These are phyloP conservation scores for Suaeda aralocaspica DNA, from an alignment of 148 eudicot species.

Conservation along the genomic window DNA sequence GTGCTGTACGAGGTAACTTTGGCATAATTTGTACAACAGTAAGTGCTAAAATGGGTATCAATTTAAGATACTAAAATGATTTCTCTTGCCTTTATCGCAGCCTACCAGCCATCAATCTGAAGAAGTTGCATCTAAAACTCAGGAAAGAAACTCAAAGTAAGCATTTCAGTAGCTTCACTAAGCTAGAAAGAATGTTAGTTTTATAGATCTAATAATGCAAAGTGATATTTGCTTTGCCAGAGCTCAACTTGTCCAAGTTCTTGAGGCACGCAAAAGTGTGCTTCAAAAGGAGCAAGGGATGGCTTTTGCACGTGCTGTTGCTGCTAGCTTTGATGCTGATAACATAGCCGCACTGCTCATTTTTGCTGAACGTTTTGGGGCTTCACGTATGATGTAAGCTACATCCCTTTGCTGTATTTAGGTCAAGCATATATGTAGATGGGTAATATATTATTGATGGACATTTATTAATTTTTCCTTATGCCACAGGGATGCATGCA, in stretches of 20 bases:
- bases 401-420: constrained; percentile 10
- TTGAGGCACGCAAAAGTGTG: constrained; percentile 78
- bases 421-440: background rate
- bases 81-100: constrained; percentile 36
- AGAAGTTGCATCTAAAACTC: constrained; percentile 42
- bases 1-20: constrained; percentile 78
- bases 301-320: constrained; percentile 98
- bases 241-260: constrained; percentile 76
- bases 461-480: constrained; percentile 2
- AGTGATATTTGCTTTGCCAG: constrained; percentile 52
- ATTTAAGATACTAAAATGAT: background rate
- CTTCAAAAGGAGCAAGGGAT: constrained; percentile 95
- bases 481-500: constrained; percentile 73
- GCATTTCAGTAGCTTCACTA: constrained; percentile 13
- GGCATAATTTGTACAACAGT: background rate
- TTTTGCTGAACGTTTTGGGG: constrained; percentile 89
- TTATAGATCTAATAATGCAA: constrained; percentile 21
- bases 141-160: constrained; percentile 74
- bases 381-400: constrained; percentile 83
- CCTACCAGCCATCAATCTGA: constrained; percentile 50
- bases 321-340: constrained; percentile 86
- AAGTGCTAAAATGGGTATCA: constrained; percentile 12
- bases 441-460: background rate
- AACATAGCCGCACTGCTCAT: constrained; percentile 54
- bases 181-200: background rate